phyloP scores from a whole-genome alignment of 106 monocot genomes.

The Agapanthus africanus region DNA sequence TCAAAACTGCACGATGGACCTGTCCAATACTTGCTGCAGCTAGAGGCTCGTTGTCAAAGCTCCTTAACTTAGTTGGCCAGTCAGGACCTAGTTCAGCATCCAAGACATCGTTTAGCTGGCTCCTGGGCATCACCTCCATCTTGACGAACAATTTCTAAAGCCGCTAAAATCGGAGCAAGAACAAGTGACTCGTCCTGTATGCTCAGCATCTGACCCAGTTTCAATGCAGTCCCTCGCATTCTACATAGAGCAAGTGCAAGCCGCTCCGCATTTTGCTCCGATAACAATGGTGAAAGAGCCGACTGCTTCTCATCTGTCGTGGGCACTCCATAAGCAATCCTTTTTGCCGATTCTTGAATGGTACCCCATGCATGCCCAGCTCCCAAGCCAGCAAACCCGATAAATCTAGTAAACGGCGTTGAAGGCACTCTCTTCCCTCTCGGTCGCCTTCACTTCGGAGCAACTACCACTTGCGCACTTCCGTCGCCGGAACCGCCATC shows the following conservation, averaged over 20 bases:
- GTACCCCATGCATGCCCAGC: constrained; percentile 98
- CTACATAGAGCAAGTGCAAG: constrained; percentile 88
- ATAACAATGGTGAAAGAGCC: constrained; percentile 68
- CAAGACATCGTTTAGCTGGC: constrained; percentile 78
- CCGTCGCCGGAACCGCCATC: no score
- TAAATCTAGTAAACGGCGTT: constrained; percentile 79
- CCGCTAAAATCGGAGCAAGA: constrained; percentile 86
- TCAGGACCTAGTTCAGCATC: constrained; percentile 72
- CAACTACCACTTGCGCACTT: constrained; percentile 1
- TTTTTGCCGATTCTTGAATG: constrained; percentile 77
- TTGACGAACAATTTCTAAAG: constrained; percentile 95
- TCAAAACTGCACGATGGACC: constrained; percentile 88
- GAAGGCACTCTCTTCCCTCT: constrained; percentile 91
- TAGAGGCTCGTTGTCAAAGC: constrained; percentile 94
- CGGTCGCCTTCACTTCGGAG: constrained; percentile 41
- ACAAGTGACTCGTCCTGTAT: constrained; percentile 96
- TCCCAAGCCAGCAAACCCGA: constrained; percentile 96
- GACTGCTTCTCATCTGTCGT: constrained; percentile 34
- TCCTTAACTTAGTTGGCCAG: constrained; percentile 76
- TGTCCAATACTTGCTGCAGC: constrained; percentile 98
- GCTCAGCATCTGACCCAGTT: constrained; percentile 97
- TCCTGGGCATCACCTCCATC: constrained; percentile 98
- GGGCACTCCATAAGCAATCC: constrained; percentile 65
- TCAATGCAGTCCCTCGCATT: constrained; percentile 96
- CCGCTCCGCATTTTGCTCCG: constrained; percentile 93